phyloP scores from a whole-genome alignment of 2,329 filamentous ascomycete species.

The Hortaea werneckii region DNA sequence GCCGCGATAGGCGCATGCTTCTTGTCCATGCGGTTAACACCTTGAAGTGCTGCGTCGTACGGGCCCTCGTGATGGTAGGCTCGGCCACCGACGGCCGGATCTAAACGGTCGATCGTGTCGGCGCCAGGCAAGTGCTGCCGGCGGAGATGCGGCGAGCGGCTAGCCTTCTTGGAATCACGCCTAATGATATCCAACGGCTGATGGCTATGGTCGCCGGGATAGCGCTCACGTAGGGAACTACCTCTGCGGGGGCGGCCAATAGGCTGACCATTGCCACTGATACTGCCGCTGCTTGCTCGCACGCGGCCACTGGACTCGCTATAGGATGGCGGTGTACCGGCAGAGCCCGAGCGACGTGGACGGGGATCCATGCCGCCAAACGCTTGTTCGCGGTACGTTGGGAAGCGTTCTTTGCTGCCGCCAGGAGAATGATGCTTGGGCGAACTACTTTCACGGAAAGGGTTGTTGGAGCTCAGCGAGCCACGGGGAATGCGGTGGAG shows the following conservation, averaged over 20 bases:
- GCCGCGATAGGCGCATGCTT: conserved; percentile 64
- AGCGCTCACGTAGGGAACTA: conserved; percentile 49
- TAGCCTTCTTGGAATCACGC: conserved; percentile 53
- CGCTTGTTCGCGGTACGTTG: conserved; percentile 37
- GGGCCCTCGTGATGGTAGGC: conserved; percentile 84
- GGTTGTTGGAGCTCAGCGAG: conserved; percentile 34
- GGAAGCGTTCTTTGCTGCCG: conserved; percentile 29
- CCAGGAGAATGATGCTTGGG: conserved; percentile 34
- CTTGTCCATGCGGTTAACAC: conserved; percentile 55
- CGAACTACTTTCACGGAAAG: conserved; percentile 26
- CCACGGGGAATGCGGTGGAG: conserved; percentile 19
- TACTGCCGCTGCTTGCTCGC: not conserved
- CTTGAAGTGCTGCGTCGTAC: conserved; percentile 70
- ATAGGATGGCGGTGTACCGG: conserved; percentile 17
- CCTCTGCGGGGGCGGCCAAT: conserved; percentile 26
- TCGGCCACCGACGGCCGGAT: conserved; percentile 51
- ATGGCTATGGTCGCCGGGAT: conserved; percentile 54
- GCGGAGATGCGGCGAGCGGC: conserved; percentile 55
- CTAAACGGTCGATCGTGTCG: conserved; percentile 73
- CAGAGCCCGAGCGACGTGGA: conserved; percentile 5
- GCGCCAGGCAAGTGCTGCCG: conserved; percentile 57
- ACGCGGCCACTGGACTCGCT: conserved; percentile 10
- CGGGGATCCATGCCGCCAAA: conserved; percentile 21
- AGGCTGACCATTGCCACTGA: conserved; percentile 3
- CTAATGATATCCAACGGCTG: conserved; percentile 58